Percentiles rank a stretch among this genome's conserved stretches.
Evolutionary conservation across 805 yeast species (phyloP).

Genomic region (Lipomyces chichibuensis): DNA sequence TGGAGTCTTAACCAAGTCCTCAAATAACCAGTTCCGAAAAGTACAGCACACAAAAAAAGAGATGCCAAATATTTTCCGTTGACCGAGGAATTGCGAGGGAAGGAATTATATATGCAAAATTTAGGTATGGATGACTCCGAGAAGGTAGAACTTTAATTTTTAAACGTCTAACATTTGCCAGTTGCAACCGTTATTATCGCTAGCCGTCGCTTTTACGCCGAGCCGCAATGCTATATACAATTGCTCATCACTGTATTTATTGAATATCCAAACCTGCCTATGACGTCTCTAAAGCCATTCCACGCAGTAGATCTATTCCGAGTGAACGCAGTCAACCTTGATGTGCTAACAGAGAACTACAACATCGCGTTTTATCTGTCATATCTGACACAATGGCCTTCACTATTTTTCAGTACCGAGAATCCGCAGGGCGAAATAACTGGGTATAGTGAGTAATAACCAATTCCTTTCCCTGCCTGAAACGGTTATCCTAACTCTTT

Average conservation of each 20-base stretch:
- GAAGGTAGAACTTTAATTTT: background rate
- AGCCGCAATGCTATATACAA: background rate
- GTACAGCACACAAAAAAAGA: background rate
- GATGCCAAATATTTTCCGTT: background rate
- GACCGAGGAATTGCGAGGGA: background rate
- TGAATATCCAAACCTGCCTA: slow-evolving; percentile 39
- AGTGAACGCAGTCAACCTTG: slow-evolving; percentile 76
- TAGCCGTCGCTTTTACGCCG: background rate
- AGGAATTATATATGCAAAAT: background rate
- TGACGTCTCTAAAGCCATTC: slow-evolving; percentile 90
- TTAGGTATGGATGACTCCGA: background rate
- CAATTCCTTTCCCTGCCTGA: background rate
- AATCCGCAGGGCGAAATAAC: slow-evolving; percentile 47
- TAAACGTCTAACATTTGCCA: background rate
- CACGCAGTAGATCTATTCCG: slow-evolving; percentile 81
- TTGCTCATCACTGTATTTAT: background rate
- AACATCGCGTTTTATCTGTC: slow-evolving; percentile 80
- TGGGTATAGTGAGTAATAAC: slow-evolving; percentile 41
- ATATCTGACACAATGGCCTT: slow-evolving; percentile 85
- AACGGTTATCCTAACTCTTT: slow-evolving; percentile 39
- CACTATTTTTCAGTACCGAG: slow-evolving; percentile 76
- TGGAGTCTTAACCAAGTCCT: background rate
- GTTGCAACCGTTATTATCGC: background rate
- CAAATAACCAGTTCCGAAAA: background rate
- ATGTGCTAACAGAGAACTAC: slow-evolving; percentile 89